Conservation (phyloP, 179 eudicot genomes). For the Pouteria campechiana region DNA sequence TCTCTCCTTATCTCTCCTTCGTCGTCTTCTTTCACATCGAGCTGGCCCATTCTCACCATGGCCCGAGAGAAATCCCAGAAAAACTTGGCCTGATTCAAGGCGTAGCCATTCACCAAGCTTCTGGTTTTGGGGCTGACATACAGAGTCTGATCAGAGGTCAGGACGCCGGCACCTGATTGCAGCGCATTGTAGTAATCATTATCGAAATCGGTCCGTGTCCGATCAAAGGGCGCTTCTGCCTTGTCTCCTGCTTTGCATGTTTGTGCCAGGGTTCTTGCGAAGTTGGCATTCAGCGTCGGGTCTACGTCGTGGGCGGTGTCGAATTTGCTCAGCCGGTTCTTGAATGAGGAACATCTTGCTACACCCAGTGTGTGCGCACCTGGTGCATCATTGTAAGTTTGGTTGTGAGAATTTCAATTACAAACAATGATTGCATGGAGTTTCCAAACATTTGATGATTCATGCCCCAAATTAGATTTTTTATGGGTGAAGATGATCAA, state of each 20-base stretch:
- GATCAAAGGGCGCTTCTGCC: slow-evolving; percentile 65
- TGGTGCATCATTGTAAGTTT: slow-evolving; percentile 18
- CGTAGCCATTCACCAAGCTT: slow-evolving; percentile 42
- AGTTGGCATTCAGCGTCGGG: slow-evolving; percentile 42
- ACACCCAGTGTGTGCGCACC: slow-evolving; percentile 93
- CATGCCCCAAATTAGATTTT: too few species aligned
- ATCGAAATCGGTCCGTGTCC: slow-evolving; percentile 46
- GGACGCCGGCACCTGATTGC: slow-evolving; percentile 40
- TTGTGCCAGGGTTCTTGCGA: slow-evolving; percentile 31
- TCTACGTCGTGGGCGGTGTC: slow-evolving; percentile 32
- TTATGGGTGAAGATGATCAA: too few species aligned
- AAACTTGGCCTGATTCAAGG: slow-evolving; percentile 68
- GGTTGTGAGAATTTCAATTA: slow-evolving; percentile 20
- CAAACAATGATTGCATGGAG: too few species aligned
- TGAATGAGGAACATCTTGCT: slow-evolving; percentile 83
- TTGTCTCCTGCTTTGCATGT: slow-evolving; percentile 60
- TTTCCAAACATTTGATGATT: too few species aligned
- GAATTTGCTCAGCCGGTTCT: slow-evolving; percentile 36
- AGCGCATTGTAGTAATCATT: slow-evolving; percentile 45
- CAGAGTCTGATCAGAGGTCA: slow-evolving; percentile 70
- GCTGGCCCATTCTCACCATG: slow-evolving; percentile 62
- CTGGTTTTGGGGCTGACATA: slow-evolving; percentile 33
- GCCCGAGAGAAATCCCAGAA: slow-evolving; percentile 71
- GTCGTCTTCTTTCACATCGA: slow-evolving; percentile 53
- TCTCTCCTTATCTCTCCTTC: slow-evolving; percentile 50